Evolutionary conservation across 1,284 basidiomycete genomes (phyloP).

Genomic region (Phellinidium pouzarii): DNA sequence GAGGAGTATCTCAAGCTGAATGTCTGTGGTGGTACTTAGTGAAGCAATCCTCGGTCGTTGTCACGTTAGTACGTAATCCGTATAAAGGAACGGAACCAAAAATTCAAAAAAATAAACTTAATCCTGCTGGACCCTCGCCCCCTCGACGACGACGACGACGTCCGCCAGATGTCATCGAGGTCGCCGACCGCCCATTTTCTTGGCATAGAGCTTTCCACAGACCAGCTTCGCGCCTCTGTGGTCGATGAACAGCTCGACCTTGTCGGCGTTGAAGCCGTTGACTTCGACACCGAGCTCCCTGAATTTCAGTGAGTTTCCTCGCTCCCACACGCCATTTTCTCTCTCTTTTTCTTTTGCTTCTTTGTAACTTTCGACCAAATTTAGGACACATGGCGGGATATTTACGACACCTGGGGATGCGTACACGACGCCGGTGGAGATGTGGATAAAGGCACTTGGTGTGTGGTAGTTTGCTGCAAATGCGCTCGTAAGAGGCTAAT

Average conservation of each 20-base stretch:
- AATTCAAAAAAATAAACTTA: neutral
- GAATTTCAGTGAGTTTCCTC: conserved; percentile 66
- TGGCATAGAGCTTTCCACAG: conserved; percentile 63
- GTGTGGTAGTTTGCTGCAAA: conserved; percentile 28
- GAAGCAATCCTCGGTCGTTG: neutral
- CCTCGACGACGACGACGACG: conserved; percentile 3
- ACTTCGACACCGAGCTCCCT: conserved; percentile 70
- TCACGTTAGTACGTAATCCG: neutral
- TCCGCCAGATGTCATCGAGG: conserved; percentile 15
- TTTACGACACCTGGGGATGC: conserved; percentile 80
- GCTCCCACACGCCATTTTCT: too few relatives aligned
- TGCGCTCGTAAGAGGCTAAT: conserved; percentile 4
- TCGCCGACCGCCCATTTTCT: conserved; percentile 27
- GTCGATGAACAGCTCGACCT: conserved; percentile 75
- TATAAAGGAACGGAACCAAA: conserved; percentile 12
- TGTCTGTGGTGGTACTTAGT: neutral
- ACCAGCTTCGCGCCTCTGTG: conserved; percentile 72
- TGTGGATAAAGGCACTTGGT: conserved; percentile 83
- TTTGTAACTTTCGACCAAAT: conserved; percentile 15
- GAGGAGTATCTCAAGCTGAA: too few relatives aligned
- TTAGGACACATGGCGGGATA: conserved; percentile 74
- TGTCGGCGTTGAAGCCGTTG: conserved; percentile 69
- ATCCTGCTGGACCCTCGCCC: neutral
- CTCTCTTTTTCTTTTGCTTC: conserved; percentile 11
- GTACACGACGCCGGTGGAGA: conserved; percentile 76